Evolutionary conservation across 1,139 yeast genomes (phyloP).

Genomic region (Taphrina sp.): DNA sequence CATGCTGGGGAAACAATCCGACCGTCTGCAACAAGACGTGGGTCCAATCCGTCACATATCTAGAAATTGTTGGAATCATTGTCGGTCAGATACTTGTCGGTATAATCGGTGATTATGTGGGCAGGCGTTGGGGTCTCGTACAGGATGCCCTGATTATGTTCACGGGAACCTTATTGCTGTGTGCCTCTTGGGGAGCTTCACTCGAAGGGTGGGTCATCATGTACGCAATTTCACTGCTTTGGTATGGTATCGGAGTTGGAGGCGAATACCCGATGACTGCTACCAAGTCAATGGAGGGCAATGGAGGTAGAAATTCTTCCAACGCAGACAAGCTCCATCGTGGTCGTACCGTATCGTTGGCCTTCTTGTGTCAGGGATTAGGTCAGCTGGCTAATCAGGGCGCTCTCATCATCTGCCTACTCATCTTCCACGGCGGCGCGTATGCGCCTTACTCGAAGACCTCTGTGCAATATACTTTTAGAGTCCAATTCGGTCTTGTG

Average conservation of each 20-base stretch:
- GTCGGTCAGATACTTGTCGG: constrained; percentile 90
- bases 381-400: constrained; percentile 49
- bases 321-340: constrained; percentile 47
- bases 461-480: constrained; percentile 47
- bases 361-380: constrained; percentile 51
- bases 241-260: constrained; percentile 83
- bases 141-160: constrained; percentile 47
- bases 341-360: constrained; percentile 47
- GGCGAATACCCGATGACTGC: constrained; percentile 98
- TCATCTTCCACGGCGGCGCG: constrained; percentile 53
- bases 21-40: constrained; percentile 44
- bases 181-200: constrained; percentile 49
- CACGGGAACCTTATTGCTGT: constrained; percentile 75
- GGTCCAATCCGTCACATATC: constrained; percentile 44
- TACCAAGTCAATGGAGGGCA: constrained; percentile 48
- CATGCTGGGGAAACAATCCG: constrained; percentile 43
- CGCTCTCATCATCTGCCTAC: constrained; percentile 44
- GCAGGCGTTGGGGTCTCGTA: constrained; percentile 74
- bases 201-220: constrained; percentile 50
- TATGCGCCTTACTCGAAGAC: constrained; percentile 59
- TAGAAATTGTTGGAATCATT: constrained; percentile 73
- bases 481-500: constrained; percentile 46
- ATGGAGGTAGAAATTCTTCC: constrained; percentile 46
- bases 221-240: constrained; percentile 65
- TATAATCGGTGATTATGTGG: constrained; percentile 74